These are phyloP conservation scores for Williopsis jadinii DNA, from an alignment of 1,139 yeast species.

Conservation along the genomic window DNA sequence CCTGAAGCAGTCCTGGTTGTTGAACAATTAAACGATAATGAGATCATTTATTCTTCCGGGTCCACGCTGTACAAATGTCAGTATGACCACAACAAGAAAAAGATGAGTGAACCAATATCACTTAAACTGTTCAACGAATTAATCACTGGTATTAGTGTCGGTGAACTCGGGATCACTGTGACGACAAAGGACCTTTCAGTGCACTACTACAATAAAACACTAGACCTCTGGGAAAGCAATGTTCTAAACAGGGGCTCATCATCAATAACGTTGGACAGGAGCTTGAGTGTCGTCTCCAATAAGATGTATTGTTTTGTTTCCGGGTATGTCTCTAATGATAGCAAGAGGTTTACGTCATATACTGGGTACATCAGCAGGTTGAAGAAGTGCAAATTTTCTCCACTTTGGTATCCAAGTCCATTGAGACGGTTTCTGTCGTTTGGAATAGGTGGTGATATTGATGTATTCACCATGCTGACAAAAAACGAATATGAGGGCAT, in stretches of 20 bases:
- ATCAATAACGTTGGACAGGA: slow-evolving; percentile 30
- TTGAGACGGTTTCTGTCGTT: slow-evolving; percentile 29
- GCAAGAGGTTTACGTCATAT: slow-evolving; percentile 18
- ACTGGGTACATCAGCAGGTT: slow-evolving; percentile 41
- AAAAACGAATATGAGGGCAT: slow-evolving; percentile 2
- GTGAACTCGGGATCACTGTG: slow-evolving; percentile 27
- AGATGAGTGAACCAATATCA: slow-evolving; percentile 27
- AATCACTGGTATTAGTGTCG: slow-evolving; percentile 30
- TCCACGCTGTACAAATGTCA: slow-evolving; percentile 29
- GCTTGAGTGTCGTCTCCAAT: slow-evolving; percentile 32
- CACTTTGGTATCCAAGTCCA: slow-evolving; percentile 30
- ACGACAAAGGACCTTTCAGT: slow-evolving; percentile 36
- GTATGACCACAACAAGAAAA: slow-evolving; percentile 34
- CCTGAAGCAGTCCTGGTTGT: slow-evolving; percentile 22
- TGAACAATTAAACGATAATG: slow-evolving; percentile 13
- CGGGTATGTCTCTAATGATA: slow-evolving; percentile 13
- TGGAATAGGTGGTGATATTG: slow-evolving; percentile 46
- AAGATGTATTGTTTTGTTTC: slow-evolving; percentile 35
- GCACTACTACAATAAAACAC: slow-evolving; percentile 7
- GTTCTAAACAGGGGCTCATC: slow-evolving; percentile 21
- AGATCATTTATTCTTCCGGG: slow-evolving; percentile 20
- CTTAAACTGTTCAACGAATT: slow-evolving; percentile 30
- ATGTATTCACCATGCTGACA: slow-evolving; percentile 21
- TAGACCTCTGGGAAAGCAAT: slow-evolving; percentile 12
- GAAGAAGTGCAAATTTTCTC: slow-evolving; percentile 24